Conservation (phyloP, 768 basidiomycete species). For the Suillus discolor region DNA sequence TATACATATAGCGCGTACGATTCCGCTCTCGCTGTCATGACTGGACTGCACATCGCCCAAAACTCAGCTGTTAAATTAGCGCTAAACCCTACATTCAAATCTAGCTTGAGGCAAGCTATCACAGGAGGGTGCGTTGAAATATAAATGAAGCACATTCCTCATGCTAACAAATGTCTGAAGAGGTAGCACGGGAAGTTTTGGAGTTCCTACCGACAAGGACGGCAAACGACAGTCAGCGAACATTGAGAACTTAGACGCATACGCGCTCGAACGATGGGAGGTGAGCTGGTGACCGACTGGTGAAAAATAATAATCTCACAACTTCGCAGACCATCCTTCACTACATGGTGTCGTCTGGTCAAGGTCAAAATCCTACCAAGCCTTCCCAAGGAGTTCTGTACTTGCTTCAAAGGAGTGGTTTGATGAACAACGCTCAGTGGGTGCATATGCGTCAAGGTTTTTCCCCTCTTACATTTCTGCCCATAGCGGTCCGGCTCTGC, state of each 20-base stretch:
- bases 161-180: conserved; percentile 38
- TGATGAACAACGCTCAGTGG: conserved; percentile 80
- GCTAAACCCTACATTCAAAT: conserved; percentile 76
- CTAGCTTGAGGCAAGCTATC: conserved; percentile 78
- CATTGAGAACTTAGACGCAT: conserved; percentile 70
- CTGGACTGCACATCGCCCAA: conserved; percentile 69
- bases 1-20: conserved; percentile 63
- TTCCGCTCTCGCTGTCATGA: conserved; percentile 62
- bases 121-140: conserved; percentile 73
- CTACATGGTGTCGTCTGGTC: conserved; percentile 95
- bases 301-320: neutral
- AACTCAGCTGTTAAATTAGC: conserved; percentile 60
- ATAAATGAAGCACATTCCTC: conserved; percentile 7
- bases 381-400: conserved; percentile 85
- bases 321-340: conserved; percentile 83
- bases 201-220: conserved; percentile 69
- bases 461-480: conserved; percentile 1
- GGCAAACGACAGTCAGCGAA: conserved; percentile 57
- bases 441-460: conserved; percentile 22
- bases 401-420: conserved; percentile 78
- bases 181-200: conserved; percentile 81
- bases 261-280: conserved; percentile 91
- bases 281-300: conserved; percentile 40
- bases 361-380: conserved; percentile 70
- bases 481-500: conserved; percentile 55